Evolutionary conservation across 2,329 filamentous ascomycete genomes (phyloP), one percentile per base, ranked within the genome.

Genomic region (Fusarium sp.): DNA sequence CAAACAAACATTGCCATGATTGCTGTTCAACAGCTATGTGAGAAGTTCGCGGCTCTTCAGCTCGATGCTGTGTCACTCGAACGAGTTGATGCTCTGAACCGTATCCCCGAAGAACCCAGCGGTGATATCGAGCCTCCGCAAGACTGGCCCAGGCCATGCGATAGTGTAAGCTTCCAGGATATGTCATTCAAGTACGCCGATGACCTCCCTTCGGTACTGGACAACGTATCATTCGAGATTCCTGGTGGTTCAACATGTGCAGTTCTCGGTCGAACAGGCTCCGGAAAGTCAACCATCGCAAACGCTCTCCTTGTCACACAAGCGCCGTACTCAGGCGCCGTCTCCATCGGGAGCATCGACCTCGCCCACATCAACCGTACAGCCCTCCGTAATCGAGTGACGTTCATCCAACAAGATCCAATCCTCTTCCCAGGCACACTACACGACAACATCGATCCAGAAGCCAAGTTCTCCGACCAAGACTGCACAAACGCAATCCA

Each of bases 61-160:
- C 94, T 97, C 88, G 92, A 97, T 78, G 97, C 97, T 73, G 94
- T 97, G 1, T 95, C 93, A 0, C 93, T 97, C 1, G 94, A 97
- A 81, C 89, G 94, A 44, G 91, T 97, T 0, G 90, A 96, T 15
- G 93, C 96, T 80, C 86, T 97, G 0, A 86, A 96, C 3, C 89
- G 93, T 65, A 87, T 97, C 0, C 92, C 95, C 21, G 89, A 93
- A 78, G 94, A 97, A 79, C 84, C 89, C 0, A 85, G 84, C 0
- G 94, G 94, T 3, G 86, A 88, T 2, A 81, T 93, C 7, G 82
- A 88, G 4, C 94, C 94, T 0, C 93, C 93, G 0, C 90, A 92
- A 0, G 88, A 88, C 55, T 97, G 94, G 94, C 94, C 94, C 0
- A 86, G 86, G 0, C 91, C 90, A 60, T 86, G 86, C 15, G 92